Evolutionary conservation across 2,329 filamentous ascomycete species (phyloP), one percentile per base, ranked within the genome.

Genomic region (Trichoderma endophyticum): DNA sequence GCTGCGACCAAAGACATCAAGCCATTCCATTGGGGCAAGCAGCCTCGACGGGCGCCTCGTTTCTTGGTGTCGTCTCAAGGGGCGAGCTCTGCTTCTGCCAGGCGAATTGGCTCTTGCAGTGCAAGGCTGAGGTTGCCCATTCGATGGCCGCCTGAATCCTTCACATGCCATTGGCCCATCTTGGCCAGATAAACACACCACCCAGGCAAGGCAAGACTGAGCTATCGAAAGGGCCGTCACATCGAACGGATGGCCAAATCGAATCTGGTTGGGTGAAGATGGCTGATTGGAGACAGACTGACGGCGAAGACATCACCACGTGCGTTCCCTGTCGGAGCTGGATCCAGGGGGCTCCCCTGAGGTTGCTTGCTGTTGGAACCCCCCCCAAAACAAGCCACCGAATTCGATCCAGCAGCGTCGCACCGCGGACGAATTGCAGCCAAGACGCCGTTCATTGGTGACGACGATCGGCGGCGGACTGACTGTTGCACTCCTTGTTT

Each of bases 291-390:
- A 57, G 57, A 26, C 12, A 30, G 34, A 36, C n/a, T 36, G 26
- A 59, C 57, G 71, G 43, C 21, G 26, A 28, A 32, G 48, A 39
- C 32, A 60, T 59, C 67, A 65, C 71, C 71, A 72, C 71, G 59
- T 72, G 71, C 34, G 36, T 70, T 70, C 59, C 67, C 61, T 65
- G 71, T 59, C 51, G 34, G 48, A 32, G 34, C 21, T 72, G 59
- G 71, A 71, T 72, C 71, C 65, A 64, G 66, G 66, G 66, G 59
- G 36, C 70, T 36, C 65, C 59, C 59, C 59, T 24, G 54, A 21
- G 59, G 30, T 48, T 48, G 43, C 21, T 62, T 51, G 36, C 36
- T 36, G 36, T 51, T n/a, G 28, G 63, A 39, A 28, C 28, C 62
- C 18, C 15, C 43, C 43, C 69, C 26, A 57, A 60, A 56, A 32